Evolutionary conservation across 2,329 filamentous ascomycete species (phyloP), one percentile per base, ranked within the genome.

Genomic region (Trichoderma atroviride): DNA sequence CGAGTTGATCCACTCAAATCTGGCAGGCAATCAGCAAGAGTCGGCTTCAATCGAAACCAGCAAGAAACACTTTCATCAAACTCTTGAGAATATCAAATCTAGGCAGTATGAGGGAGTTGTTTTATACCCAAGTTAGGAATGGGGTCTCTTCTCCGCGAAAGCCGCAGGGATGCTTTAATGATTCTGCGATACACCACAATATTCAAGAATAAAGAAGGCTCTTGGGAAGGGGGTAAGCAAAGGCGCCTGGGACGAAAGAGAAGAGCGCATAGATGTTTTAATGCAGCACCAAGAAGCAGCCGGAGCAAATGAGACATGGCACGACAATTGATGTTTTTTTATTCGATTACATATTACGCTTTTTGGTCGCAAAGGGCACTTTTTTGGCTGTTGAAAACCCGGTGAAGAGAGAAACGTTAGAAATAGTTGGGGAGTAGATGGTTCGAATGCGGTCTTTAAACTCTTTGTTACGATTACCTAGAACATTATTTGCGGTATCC

Each of bases 1-100:
- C 77, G 96, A 99, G 82, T 88, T 99, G 72, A 98, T 99, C 77
- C 94, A 99, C 81, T 97, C 94, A 27, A 99, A 99, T 78, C 86
- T 99, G 37, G 91, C 91, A 73, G 94, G 91, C 69, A 96, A 93
- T 78, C 91, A 93, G 77, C 88, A 91, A 75, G 92, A 96, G 75
- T 92, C 92, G 37, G 87, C 91, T 0, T 91, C 90, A 27, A 87
- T 98, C 62, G 96, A 99, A 77, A 93, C 90, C 72, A 96, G 96
- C 72, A 92, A 91, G 79, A 93, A 93, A 77, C 96, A 99, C 81
- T 99, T 99, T 82, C 88, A 96, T 80, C 89, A 96, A 73, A 99
- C 96, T 5, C 84, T 99, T 75, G 94, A 97, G 71, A 97, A 97
- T 78, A 98, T 99, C 76, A 88, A 89, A 72, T 92, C 91, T 71